Percentiles rank a stretch among this genome's conserved stretches.
Evolutionary conservation across 148 eudicot species (phyloP).

Genomic region (Vaccinium corymbosum): DNA sequence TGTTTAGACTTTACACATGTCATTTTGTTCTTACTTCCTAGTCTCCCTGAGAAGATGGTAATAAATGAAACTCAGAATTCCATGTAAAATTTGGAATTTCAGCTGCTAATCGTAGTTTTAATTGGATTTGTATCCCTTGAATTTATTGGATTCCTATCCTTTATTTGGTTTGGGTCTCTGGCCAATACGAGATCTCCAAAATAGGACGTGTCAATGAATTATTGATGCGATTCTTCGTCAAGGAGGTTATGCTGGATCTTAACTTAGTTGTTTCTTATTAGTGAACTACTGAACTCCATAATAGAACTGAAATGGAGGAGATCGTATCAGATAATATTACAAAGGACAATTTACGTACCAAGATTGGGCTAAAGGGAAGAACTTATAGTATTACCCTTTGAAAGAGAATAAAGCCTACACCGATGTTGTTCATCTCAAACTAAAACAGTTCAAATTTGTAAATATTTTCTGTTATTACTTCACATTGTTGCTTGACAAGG

Average conservation of each 20-base stretch:
- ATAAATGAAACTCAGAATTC: background rate
- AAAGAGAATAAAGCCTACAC: background rate
- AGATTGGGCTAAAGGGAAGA: background rate
- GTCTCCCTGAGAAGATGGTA: background rate
- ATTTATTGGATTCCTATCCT: background rate
- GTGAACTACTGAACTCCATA: background rate
- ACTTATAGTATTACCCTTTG: background rate
- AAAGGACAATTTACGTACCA: background rate
- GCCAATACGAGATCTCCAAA: background rate
- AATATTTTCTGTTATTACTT: background rate
- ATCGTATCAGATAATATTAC: background rate
- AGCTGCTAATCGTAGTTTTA: background rate
- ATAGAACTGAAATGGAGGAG: background rate
- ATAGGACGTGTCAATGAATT: background rate
- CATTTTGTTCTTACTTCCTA: conserved; percentile 17
- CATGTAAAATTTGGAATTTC: background rate
- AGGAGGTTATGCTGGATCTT: background rate
- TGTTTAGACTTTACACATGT: conserved; percentile 4
- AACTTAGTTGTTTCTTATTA: background rate
- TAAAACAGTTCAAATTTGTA: background rate
- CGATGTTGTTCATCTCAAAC: background rate
- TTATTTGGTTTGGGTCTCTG: background rate
- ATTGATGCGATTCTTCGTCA: background rate
- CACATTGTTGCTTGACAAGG: conserved; percentile 3
- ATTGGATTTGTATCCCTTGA: background rate